phyloP scores from a whole-genome alignment of 2,329 filamentous ascomycete genomes.

The Aspergillus felis region DNA sequence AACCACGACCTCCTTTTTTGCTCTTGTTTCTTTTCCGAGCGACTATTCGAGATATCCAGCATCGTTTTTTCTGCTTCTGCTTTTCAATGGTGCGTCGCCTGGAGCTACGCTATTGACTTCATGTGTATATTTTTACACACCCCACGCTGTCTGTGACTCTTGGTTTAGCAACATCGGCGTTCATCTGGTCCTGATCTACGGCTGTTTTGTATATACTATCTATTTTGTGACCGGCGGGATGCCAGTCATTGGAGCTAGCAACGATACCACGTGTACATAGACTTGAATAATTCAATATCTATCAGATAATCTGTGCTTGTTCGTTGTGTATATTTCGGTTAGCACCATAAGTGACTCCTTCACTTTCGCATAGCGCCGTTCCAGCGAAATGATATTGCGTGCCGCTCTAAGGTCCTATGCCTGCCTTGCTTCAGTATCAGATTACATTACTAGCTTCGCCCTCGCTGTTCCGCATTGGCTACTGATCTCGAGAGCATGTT shows the following conservation, averaged over 20 bases:
- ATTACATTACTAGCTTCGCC: too few species aligned
- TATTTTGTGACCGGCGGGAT: conserved; percentile 7
- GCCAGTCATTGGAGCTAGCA: background rate
- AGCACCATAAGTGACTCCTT: background rate
- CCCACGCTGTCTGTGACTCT: background rate
- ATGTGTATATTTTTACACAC: background rate
- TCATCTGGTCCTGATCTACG: background rate
- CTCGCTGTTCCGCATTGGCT: too few species aligned
- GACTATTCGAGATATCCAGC: conserved; percentile 25
- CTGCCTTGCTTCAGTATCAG: too few species aligned
- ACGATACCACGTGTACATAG: background rate
- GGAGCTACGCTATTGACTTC: conserved; percentile 16
- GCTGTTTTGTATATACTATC: conserved; percentile 8
- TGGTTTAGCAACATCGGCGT: conserved; percentile 5
- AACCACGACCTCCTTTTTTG: background rate
- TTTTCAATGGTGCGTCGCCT: conserved; percentile 9
- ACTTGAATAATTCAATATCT: background rate
- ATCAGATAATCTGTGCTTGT: background rate
- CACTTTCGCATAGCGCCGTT: too few species aligned
- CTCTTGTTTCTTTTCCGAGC: conserved; percentile 9
- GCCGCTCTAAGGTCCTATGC: too few species aligned
- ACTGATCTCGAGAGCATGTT: too few species aligned
- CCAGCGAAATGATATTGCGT: background rate
- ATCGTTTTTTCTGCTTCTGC: conserved; percentile 9
- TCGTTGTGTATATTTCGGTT: too few species aligned